Percentiles rank a stretch among this genome's conserved stretches.
phyloP scores from a whole-genome alignment of 371 early-diverging fungal species.

The Phascolomyces articulosus region DNA sequence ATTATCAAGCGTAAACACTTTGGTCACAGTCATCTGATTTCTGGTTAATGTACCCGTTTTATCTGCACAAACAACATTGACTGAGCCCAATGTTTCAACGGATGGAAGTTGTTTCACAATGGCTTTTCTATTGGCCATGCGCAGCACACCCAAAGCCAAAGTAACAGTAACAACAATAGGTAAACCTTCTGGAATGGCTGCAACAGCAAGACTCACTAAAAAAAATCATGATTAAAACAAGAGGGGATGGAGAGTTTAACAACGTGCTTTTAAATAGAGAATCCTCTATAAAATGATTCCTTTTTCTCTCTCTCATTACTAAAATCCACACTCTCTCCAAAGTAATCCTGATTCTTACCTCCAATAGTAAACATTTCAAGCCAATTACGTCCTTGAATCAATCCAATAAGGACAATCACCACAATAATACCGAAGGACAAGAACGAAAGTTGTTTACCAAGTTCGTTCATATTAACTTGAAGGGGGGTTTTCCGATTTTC shows the following conservation, averaged over 20 bases:
- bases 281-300: too few relatives aligned
- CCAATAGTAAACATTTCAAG: slow-evolving; percentile 96
- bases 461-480: slow-evolving; percentile 85
- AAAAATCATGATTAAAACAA: not conserved
- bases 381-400: slow-evolving; percentile 86
- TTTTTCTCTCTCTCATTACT: too few relatives aligned
- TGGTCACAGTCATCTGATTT: slow-evolving; percentile 86
- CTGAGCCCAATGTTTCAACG: slow-evolving; percentile 91
- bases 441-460: slow-evolving; percentile 84
- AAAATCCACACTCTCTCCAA: too few relatives aligned
- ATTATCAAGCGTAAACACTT: slow-evolving; percentile 69
- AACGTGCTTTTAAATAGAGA: too few relatives aligned
- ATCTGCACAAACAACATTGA: slow-evolving; percentile 88
- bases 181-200: slow-evolving; percentile 95
- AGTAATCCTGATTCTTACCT: too few relatives aligned
- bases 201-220: slow-evolving; percentile 84
- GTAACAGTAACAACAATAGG: slow-evolving; percentile 94
- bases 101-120: slow-evolving; percentile 92
- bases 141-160: slow-evolving; percentile 85
- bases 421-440: slow-evolving; percentile 88
- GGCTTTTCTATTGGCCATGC: slow-evolving; percentile 87
- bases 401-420: slow-evolving; percentile 88
- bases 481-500: slow-evolving; percentile 85
- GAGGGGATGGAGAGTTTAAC: too few relatives aligned
- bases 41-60: slow-evolving; percentile 92